Base-by-base conservation (phyloP, 2,329 filamentous ascomycete genomes). In the Talaromyces marneffei region DNA sequence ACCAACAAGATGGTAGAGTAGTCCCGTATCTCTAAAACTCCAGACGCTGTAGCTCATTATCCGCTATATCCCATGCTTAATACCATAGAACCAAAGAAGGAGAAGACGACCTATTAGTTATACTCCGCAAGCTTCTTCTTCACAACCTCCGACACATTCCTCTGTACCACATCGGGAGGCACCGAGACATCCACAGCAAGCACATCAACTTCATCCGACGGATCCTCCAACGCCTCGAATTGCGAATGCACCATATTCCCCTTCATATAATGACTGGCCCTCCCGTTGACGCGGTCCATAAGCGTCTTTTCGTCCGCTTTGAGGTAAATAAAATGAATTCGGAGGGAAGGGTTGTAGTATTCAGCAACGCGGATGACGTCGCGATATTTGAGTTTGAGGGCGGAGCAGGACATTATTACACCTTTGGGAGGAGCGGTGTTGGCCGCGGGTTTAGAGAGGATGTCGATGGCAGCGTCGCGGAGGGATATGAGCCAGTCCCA, bases 351-450 rank as follows among this genome's bases (percentile, higher is more conserved):
- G 65, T 87, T 82, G 74, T 88, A 89, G 78, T 92, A 92, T 16
- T 87, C 86, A 7, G 90, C 90, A 8, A 92, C 87, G 33, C 90
- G 86, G 73, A 94, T 91, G 65, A 93, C 90, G 70, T 99, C 94
- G 68, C 94, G 88, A 81, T 99, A 99, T 78, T 96, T 97, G 74
- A 90, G 90, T 82, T 97, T 97, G 59, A 99, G 83, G 1, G 93
- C 94, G 12, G 91, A 96, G 82, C 94, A 99, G 58, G 94, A 96
- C 63, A 99, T 84, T 55, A 99, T 90, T n/a, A 97, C 94, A 54
- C 91, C 88, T 31, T 78, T 18, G 84, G 81, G 39, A 86, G 85
- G 3, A 25, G 46, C 71, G 64, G 54, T 2, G 52, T 25, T n/a
- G n/a, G 33, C 75, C 76, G 60, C 80, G 16, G 60, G 55, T 4